phyloP scores from a whole-genome alignment of 352 stramenopile genomes.

The Pythium diclinum region DNA sequence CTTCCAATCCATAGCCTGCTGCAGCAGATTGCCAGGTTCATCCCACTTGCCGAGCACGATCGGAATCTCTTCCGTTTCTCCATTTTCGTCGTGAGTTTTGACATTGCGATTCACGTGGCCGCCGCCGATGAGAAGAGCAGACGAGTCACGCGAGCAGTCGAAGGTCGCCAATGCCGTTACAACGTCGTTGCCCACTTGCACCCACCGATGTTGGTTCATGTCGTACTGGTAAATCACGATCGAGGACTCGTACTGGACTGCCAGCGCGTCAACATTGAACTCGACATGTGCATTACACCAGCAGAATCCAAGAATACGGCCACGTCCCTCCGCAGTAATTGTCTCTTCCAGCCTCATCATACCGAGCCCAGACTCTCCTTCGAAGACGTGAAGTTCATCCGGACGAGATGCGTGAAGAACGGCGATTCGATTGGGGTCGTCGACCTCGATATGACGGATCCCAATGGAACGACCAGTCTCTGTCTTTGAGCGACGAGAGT shows the following conservation, averaged over 20 bases:
- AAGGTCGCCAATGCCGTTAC: conserved; percentile 54
- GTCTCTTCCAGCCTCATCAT: conserved; percentile 72
- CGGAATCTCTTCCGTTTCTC: conserved; percentile 66
- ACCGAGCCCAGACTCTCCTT: conserved; percentile 76
- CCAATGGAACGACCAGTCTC: conserved; percentile 12
- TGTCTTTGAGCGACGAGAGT: conserved; percentile 5
- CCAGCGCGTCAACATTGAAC: conserved; percentile 80
- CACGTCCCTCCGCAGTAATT: conserved; percentile 52
- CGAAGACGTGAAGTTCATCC: conserved; percentile 62
- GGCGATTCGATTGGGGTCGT: conserved; percentile 80
- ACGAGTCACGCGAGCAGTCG: conserved; percentile 81
- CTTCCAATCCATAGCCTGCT: conserved; percentile 82
- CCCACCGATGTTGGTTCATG: conserved; percentile 51
- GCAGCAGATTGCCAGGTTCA: conserved; percentile 62
- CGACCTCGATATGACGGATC: conserved; percentile 76
- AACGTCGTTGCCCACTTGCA: conserved; percentile 62
- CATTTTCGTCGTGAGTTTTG: conserved; percentile 16
- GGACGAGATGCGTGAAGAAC: conserved; percentile 51
- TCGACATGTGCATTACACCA: conserved; percentile 82
- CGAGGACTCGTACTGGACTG: conserved; percentile 61
- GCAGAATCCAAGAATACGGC: conserved; percentile 63
- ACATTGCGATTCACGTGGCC: conserved; percentile 32
- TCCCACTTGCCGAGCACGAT: conserved; percentile 80
- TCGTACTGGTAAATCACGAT: conserved; percentile 84
- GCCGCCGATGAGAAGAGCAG: conserved; percentile 68